Evolutionary conservation across 176 grass and related monocot species (phyloP), one percentile per base, ranked within the genome.

Genomic region (Musa itinerans): DNA sequence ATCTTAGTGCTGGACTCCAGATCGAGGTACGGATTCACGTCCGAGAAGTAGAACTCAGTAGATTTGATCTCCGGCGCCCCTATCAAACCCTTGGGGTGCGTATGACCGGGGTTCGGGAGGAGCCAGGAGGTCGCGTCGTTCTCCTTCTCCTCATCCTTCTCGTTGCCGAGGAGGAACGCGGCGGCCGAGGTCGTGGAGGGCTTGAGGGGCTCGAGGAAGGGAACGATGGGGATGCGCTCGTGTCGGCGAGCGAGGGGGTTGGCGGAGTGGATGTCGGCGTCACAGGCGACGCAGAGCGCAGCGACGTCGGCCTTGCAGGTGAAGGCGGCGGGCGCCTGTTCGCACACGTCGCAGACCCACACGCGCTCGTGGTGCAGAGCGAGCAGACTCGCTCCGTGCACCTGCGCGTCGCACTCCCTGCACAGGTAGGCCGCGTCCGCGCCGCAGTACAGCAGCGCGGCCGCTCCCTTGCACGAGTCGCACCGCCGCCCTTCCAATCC

Each of bases 201-300:
- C 70, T 72, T 54, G 51, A 72, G 70, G n/a, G 70, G 70, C 50
- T 72, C 70, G 70, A 72, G 51, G 51, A 72, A 72, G 11, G 70
- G 51, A 2, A 72, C 51, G 70, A 72, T 10, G 15, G 87, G 89
- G 26, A 83, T 54, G 3, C 85, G 72, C 23, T 84, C 84, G 71
- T 89, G 89, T 71, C 87, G 79, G 78, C 71, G 49, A 1, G 89
- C 89, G 0, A 96, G 85, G 49, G 78, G 80, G 78, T 92, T 92
- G 51, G 89, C 73, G 15, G 89, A 88, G 86, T 92, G 92, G 65
- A 88, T 80, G n/a, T 78, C 78, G 4, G 54, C 78, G 72, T 96
- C 92, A 22, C 89, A 96, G 50, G 78, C 64, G 14, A 43, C 70
- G 70, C 70, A 72, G 50, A 72, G 70, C 1, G 49, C 49, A 17